phyloP scores from a whole-genome alignment of 139 green algal species.

The Chlorella sp. region DNA sequence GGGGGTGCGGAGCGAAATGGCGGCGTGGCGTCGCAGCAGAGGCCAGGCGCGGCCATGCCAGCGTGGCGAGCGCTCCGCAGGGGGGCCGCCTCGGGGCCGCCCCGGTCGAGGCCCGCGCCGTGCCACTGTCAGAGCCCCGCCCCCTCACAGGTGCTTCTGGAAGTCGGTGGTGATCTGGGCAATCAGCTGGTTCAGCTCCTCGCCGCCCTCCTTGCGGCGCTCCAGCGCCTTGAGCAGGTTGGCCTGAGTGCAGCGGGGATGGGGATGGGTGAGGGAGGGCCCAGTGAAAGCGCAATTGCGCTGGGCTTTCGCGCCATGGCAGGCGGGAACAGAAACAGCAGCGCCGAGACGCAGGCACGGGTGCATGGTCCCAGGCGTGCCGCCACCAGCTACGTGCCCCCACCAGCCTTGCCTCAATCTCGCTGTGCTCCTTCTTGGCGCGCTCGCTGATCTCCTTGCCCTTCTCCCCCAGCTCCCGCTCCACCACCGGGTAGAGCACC shows the following conservation, averaged over 20 bases:
- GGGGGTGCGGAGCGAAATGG: not conserved
- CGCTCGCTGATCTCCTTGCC: conserved; percentile 2
- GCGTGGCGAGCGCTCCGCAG: not conserved
- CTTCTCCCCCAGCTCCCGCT: conserved; percentile 18
- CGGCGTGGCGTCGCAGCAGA: not conserved
- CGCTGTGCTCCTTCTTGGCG: conserved; percentile 5
- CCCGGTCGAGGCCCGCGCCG: too few relatives aligned
- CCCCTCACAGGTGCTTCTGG: not conserved
- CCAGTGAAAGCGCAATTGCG: too few relatives aligned
- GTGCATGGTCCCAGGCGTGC: too few relatives aligned
- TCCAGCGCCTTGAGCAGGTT: conserved; percentile 28
- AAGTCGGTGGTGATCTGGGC: not conserved
- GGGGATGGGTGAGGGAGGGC: not conserved
- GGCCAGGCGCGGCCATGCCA: not conserved
- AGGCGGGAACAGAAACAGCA: too few relatives aligned
- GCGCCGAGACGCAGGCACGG: too few relatives aligned
- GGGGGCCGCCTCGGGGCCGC: not conserved
- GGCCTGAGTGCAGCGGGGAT: not conserved
- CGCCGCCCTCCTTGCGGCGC: conserved; percentile 26
- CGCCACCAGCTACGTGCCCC: too few relatives aligned
- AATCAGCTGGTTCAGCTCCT: conserved; percentile 30
- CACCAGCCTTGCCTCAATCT: not conserved
- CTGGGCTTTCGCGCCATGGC: too few relatives aligned
- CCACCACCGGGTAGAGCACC: conserved; percentile 31
- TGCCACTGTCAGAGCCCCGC: too few relatives aligned